These are phyloP conservation scores for Colletotrichum sp. DNA, from an alignment of 2,329 filamentous ascomycete genomes.

Conservation along the genomic window DNA sequence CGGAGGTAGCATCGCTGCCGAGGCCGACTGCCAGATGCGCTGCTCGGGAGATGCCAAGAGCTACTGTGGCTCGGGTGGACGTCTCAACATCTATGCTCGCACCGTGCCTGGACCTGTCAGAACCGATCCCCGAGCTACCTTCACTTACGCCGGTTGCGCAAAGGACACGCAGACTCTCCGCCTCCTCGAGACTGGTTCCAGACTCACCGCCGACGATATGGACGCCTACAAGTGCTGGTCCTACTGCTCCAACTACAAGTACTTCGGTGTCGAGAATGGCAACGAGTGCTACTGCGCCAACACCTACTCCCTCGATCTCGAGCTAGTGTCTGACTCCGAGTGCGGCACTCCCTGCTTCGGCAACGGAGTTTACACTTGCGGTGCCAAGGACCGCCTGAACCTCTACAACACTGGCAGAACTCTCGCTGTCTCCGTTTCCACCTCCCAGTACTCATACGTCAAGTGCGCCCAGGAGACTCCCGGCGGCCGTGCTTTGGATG, in stretches of 20 bases:
- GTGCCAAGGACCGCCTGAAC: constrained; percentile 37
- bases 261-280: constrained; percentile 22
- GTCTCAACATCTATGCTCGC: constrained; percentile 36
- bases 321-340: constrained; percentile 19
- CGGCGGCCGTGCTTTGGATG: not conserved
- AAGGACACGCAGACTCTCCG: constrained; percentile 38
- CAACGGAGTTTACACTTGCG: constrained; percentile 39
- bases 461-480: not conserved
- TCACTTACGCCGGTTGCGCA: constrained; percentile 46
- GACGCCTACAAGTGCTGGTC: constrained; percentile 51
- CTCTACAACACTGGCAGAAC: constrained; percentile 30
- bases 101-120: not conserved
- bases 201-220: constrained; percentile 48
- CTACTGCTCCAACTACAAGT: constrained; percentile 43
- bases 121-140: constrained; percentile 23
- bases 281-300: constrained; percentile 25
- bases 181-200: constrained; percentile 39
- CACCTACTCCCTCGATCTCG: not conserved
- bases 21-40: constrained; percentile 42
- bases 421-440: not conserved
- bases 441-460: not conserved
- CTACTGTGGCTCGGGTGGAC: constrained; percentile 44
- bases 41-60: constrained; percentile 40
- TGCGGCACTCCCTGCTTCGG: constrained; percentile 39
- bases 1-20: constrained; percentile 25